Base-by-base conservation (phyloP, 768 basidiomycete genomes). In the Mrakia gelida region DNA sequence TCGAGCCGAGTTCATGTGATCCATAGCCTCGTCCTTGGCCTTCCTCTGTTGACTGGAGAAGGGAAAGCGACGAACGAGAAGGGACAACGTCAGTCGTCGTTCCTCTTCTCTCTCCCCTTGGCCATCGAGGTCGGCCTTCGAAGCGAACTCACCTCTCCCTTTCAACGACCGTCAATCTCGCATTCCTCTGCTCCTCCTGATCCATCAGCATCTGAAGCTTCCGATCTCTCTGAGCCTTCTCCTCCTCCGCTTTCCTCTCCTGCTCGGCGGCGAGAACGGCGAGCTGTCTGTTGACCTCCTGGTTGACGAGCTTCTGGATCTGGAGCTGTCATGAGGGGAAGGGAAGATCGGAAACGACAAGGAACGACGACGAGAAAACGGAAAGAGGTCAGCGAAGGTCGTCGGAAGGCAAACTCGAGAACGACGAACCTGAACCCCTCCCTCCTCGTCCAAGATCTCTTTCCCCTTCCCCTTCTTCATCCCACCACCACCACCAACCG, bases 11-110 rank as follows among this genome's bases (percentile, higher is more conserved):
- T 78, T 54, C 34, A 78, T 72, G 38, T 74, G 61, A 23, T 78
- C 77, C 34, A 62, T 72, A 7, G 77, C 77, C 7, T 72, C 62
- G n/a, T 72, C 49, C 65, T 70, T 73, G n/a, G 73, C 77, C 26
- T 43, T 63, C 28, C 72, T 49, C 32, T 61, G 71, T 28, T 78
- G 62, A 10, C 77, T 78, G 45, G 28, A 16, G 26, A 30, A 38
- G 61, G 10, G 26, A 71, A 71, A 41, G 26, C n/a, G 28, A 23
- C 26, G 18, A 32, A 34, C n/a, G 32, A 62, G 68, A 21, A 28
- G 13, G 54, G 54, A 49, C n/a, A 38, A 38, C 59, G 45, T 23
- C n/a, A 49, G 30, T n/a, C 23, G 1, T 26, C 30, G 26, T 23
- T 21, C n/a, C 5, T 2, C 45, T 43, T 23, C 16, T 52, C 18